Conservation (phyloP, 805 yeast species). For the Lachancea cidri region DNA sequence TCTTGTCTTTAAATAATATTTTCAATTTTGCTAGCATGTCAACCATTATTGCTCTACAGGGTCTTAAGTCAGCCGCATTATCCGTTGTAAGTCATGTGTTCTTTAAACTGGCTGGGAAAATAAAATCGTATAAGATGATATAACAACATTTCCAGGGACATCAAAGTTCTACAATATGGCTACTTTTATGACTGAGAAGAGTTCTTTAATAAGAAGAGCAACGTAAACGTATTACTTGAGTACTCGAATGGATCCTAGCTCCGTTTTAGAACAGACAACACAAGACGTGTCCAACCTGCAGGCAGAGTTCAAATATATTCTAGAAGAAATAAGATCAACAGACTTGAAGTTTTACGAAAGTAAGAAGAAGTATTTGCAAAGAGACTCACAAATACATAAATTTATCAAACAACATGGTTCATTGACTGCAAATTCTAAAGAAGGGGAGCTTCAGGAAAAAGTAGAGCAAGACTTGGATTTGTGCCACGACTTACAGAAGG, state of each 20-base stretch:
- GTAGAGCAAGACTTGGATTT: slow-evolving; percentile 63
- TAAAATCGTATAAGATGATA: too few species aligned
- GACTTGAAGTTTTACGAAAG: slow-evolving; percentile 64
- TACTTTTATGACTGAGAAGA: too few species aligned
- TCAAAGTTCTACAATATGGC: too few species aligned
- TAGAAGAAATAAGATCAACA: slow-evolving; percentile 70
- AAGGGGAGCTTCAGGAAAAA: slow-evolving; percentile 56
- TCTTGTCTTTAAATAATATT: neutral
- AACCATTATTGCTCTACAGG: neutral
- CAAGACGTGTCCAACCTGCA: slow-evolving; percentile 79
- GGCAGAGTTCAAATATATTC: slow-evolving; percentile 72
- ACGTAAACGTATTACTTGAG: neutral
- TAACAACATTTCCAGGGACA: too few species aligned
- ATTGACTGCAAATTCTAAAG: slow-evolving; percentile 74
- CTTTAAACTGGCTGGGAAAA: too few species aligned
- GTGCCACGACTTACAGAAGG: slow-evolving; percentile 62
- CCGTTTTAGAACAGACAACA: slow-evolving; percentile 66
- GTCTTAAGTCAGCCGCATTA: neutral
- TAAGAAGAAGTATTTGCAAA: slow-evolving; percentile 58
- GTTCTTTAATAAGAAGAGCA: too few species aligned
- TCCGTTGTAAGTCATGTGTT: neutral
- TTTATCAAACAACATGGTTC: slow-evolving; percentile 81
- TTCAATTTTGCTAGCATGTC: neutral
- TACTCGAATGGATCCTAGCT: slow-evolving; percentile 77
- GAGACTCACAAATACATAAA: slow-evolving; percentile 79